phyloP scores from a whole-genome alignment of 768 basidiomycete genomes.

The Mycena capillaripes region DNA sequence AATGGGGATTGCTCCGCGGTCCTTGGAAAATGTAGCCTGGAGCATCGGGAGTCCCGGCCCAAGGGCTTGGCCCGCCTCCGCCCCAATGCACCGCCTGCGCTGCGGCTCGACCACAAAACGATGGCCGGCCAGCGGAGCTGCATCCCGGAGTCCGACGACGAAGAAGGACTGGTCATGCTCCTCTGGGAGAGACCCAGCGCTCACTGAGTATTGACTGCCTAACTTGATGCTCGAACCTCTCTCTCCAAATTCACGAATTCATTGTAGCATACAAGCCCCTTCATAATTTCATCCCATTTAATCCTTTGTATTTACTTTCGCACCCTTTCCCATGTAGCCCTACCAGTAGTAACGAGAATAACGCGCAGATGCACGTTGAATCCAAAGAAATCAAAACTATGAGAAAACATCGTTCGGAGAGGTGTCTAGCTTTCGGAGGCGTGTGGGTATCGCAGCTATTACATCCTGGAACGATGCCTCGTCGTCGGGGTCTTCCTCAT shows the following conservation, averaged over 20 bases:
- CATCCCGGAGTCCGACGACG: constrained; percentile 16
- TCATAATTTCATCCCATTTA: background rate
- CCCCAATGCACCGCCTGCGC: constrained; percentile 20
- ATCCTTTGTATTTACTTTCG: background rate
- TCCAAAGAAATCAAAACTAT: background rate
- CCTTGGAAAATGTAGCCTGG: too few species aligned
- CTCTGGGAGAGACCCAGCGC: background rate
- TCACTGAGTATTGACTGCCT: too few species aligned
- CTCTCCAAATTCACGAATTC: background rate
- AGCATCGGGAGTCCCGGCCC: constrained; percentile 1
- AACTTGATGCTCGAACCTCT: too few species aligned
- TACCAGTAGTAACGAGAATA: background rate
- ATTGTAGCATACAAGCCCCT: background rate
- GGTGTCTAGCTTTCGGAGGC: constrained; percentile 2
- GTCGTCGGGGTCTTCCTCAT: constrained; percentile 14
- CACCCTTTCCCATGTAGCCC: background rate
- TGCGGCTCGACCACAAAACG: background rate
- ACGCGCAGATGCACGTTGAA: background rate
- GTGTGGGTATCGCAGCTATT: constrained; percentile 26
- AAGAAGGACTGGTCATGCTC: constrained; percentile 11
- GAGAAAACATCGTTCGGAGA: background rate
- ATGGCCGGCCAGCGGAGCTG: background rate
- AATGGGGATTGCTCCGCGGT: background rate
- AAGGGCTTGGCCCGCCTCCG: constrained; percentile 32
- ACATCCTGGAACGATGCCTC: constrained; percentile 22